A percentile compares a stretch with the other conserved stretches of the same genome.
These are phyloP conservation scores for Limonomyces culmigenus DNA, from an alignment of 1,284 basidiomycete species.

Conservation along the genomic window DNA sequence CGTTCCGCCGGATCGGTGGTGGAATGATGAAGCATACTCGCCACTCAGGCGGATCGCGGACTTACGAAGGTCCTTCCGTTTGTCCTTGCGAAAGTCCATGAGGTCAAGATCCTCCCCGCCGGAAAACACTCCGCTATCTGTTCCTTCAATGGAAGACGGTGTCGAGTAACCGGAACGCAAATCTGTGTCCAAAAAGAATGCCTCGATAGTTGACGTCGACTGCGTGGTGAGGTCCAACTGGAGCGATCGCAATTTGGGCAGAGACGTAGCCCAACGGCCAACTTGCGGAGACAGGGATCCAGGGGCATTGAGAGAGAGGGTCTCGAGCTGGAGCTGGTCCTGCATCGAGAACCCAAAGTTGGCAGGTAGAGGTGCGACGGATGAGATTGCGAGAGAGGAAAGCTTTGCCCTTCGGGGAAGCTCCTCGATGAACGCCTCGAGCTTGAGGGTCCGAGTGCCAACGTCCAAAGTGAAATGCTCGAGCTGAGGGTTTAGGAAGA, in stretches of 20 bases:
- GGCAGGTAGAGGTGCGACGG: slow-evolving; percentile 42
- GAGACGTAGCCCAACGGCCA: slow-evolving; percentile 49
- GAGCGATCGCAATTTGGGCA: slow-evolving; percentile 40
- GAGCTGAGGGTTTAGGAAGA: slow-evolving; percentile 47
- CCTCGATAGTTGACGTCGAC: slow-evolving; percentile 47
- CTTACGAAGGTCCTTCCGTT: slow-evolving; percentile 49
- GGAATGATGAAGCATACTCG: slow-evolving; percentile 11
- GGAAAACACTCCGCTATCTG: slow-evolving; percentile 61
- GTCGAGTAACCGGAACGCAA: slow-evolving; percentile 47
- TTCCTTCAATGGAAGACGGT: slow-evolving; percentile 43
- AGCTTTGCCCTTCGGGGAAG: slow-evolving; percentile 43
- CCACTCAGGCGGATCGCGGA: slow-evolving; percentile 42
- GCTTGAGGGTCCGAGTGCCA: slow-evolving; percentile 32
- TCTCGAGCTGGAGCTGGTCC: slow-evolving; percentile 40
- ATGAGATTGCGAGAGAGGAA: slow-evolving; percentile 41
- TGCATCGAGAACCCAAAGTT: slow-evolving; percentile 45
- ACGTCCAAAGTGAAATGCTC: slow-evolving; percentile 45
- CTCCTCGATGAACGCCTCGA: slow-evolving; percentile 42
- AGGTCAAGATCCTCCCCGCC: slow-evolving; percentile 27
- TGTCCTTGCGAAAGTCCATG: slow-evolving; percentile 43
- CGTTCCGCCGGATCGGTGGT: slow-evolving; percentile 12
- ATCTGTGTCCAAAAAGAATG: slow-evolving; percentile 46
- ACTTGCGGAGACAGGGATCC: slow-evolving; percentile 47
- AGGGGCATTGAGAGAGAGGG: slow-evolving; percentile 46
- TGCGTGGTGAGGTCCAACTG: slow-evolving; percentile 55